Percentiles rank a stretch among this genome's conserved stretches.
These are phyloP conservation scores for Chenopodium suecicum DNA, from an alignment of 148 eudicot species.

Conservation along the genomic window DNA sequence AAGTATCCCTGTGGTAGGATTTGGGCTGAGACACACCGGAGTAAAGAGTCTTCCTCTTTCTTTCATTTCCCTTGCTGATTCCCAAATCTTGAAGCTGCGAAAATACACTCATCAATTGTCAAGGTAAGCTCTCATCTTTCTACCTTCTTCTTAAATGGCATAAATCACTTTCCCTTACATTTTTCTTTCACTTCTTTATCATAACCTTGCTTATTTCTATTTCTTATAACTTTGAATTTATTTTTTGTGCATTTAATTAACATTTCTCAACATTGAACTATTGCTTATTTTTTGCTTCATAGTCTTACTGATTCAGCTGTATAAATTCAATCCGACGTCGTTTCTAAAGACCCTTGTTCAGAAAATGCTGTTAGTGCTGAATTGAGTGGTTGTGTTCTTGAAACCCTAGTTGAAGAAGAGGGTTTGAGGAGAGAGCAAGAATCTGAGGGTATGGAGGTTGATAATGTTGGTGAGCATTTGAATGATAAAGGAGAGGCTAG, in stretches of 20 bases:
- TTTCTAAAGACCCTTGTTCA: not conserved
- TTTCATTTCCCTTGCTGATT: too few relatives aligned
- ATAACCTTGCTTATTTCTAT: not conserved
- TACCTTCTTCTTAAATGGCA: not conserved
- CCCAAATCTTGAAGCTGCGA: not conserved
- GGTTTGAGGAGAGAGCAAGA: slow-evolving; percentile 1
- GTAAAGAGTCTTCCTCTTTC: too few relatives aligned
- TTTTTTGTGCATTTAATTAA: not conserved
- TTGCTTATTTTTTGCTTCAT: not conserved
- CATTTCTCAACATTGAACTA: not conserved
- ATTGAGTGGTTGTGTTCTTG: not conserved
- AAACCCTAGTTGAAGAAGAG: slow-evolving; percentile 7
- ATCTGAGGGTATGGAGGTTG: slow-evolving; percentile 3
- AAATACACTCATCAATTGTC: not conserved
- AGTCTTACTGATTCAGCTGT: not conserved
- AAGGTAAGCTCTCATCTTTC: not conserved
- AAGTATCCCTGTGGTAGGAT: too few relatives aligned
- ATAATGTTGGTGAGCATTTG: not conserved
- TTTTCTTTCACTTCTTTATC: too few relatives aligned
- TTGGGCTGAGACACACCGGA: too few relatives aligned
- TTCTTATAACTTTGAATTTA: not conserved
- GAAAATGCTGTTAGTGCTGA: slow-evolving; percentile 5
- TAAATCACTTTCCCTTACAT: not conserved
- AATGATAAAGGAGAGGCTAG: not conserved
- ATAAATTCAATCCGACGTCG: slow-evolving; percentile 8